Base-by-base conservation (phyloP, 345 rosid species). In the Citrus maxima region DNA sequence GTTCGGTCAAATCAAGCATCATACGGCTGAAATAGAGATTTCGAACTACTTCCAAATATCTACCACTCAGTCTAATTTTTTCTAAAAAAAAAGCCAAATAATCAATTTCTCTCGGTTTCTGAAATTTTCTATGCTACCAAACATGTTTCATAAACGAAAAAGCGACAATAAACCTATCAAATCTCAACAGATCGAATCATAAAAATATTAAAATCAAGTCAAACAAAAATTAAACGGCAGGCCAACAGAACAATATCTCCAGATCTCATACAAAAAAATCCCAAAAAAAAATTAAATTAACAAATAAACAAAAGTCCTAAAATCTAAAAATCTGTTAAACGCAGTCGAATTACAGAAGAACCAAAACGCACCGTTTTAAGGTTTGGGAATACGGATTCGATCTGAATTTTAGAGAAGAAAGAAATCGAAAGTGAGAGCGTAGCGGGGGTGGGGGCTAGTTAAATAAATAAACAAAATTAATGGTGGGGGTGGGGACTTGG, bases 181-280 rank as follows among this genome's bases (percentile, higher is more conserved):
- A 79, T 38, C 78, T 13, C 6, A 42, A 70, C 68, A 76, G 84
- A 90, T 85, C 83, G 35, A 76, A 25, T 21, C 10, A 70, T 21
- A 76, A 27, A 55, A 66, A 35, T 35, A 67, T 2, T 22, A 30
- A 69, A 70, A 55, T 12, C 35, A 70, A 24, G 21, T 61, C 27
- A 66, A 74, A 37, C 28, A 3, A 32, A 27, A 49, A 61, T 7
- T 16, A 54, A 27, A 7, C 38, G 30, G 10, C 22, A 51, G 54
- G 32, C 59, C 71, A 67, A 38, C 12, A 55, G 58, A 40, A 37
- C 40, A 72, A 82, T 59, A 65, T 35, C 38, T 66, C 59, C 62
- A 80, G 80, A 87, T 84, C 84, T 81, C 40, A 35, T 55, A 10
- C 32, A 14, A 80, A 42, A 14, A 80, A 42, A 65, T 32, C 10